Conservation (phyloP, 345 rosid species). For the Anastatica hierochuntica region DNA sequence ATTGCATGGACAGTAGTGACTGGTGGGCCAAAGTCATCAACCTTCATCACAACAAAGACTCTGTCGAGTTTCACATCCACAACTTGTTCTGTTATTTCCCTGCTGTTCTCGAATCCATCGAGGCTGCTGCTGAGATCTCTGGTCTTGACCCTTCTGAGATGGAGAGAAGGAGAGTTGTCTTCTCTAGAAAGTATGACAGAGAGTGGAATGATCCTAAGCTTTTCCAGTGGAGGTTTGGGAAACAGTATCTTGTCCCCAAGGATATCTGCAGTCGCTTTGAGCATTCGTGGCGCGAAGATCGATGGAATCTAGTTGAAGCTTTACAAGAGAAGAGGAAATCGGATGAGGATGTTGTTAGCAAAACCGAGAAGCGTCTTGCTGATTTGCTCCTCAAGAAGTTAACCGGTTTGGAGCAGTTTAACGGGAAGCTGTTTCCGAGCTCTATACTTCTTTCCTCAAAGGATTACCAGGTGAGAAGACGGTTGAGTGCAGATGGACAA, state of each 20-base stretch:
- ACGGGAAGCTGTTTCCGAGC: conserved; percentile 47
- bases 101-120: conserved; percentile 67
- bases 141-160: conserved; percentile 77
- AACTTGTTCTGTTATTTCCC: conserved; percentile 61
- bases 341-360: conserved; percentile 28
- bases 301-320: conserved; percentile 61
- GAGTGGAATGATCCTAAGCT: conserved; percentile 74
- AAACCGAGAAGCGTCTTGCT: conserved; percentile 48
- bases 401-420: conserved; percentile 28
- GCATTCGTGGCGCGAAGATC: conserved; percentile 61
- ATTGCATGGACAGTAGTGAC: conserved; percentile 57
- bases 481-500: conserved; percentile 47
- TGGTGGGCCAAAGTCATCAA: conserved; percentile 73
- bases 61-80: conserved; percentile 71
- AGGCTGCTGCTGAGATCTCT: conserved; percentile 64
- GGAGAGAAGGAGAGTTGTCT: conserved; percentile 54
- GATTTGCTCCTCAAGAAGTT: conserved; percentile 55
- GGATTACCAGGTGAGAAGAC: conserved; percentile 54
- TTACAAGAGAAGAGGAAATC: conserved; percentile 47
- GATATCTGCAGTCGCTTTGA: conserved; percentile 42
- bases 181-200: conserved; percentile 55
- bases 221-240: conserved; percentile 66
- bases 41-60: conserved; percentile 71
- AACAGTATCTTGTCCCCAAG: conserved; percentile 55
- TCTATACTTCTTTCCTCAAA: conserved; percentile 48